These are phyloP conservation scores for Withania somnifera DNA, from an alignment of 305 asterid species.

Conservation along the genomic window DNA sequence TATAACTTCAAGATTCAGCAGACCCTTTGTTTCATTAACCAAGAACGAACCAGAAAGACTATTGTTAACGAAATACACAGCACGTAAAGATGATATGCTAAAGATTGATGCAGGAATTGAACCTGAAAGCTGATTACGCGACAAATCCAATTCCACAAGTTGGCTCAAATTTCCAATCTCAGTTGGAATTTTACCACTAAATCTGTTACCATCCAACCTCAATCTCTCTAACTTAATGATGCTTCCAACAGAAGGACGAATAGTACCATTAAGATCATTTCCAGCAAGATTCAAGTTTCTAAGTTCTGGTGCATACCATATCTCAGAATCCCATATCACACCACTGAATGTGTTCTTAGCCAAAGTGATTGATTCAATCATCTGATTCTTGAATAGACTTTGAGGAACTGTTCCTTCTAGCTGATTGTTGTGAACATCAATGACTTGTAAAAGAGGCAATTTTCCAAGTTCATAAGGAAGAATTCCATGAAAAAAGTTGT, in stretches of 20 bases:
- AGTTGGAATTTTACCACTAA: conserved; percentile 10
- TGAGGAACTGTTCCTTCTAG: background rate
- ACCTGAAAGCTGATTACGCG: conserved; percentile 16
- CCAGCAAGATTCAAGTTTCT: no score
- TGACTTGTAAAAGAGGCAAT: background rate
- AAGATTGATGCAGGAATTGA: conserved; percentile 16
- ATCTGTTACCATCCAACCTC: background rate
- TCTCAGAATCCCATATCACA: no score
- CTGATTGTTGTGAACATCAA: background rate
- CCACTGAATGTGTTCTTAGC: no score
- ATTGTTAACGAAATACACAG: conserved; percentile 10
- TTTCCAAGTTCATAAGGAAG: background rate
- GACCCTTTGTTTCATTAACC: background rate
- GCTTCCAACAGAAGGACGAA: conserved; percentile 13
- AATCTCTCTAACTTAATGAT: conserved; percentile 7
- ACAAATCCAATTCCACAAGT: conserved; percentile 13
- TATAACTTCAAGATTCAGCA: conserved; percentile 7
- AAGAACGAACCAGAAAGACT: conserved; percentile 18
- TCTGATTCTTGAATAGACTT: no score
- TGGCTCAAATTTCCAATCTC: conserved; percentile 17
- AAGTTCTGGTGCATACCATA: no score
- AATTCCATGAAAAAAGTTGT: background rate
- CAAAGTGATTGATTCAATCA: no score
- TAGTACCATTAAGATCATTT: no score
- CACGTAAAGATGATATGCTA: conserved; percentile 10